These are phyloP conservation scores for Ogataea salicorniae DNA, from an alignment of 805 yeast species.

Conservation along the genomic window DNA sequence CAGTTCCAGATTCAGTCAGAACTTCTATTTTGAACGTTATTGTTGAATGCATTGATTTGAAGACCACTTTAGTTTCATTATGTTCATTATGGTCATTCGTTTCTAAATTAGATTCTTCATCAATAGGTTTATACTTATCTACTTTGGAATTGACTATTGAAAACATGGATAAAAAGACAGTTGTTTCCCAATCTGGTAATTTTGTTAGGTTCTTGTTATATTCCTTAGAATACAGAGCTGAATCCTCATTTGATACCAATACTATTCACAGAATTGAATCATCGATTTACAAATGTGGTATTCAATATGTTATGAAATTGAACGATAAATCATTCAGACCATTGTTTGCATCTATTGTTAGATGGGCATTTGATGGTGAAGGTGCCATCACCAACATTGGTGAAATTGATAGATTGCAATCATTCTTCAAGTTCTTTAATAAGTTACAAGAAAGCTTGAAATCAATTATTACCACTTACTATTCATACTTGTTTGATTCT, in stretches of 20 bases:
- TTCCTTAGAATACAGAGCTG: constrained; percentile 67
- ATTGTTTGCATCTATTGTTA: constrained; percentile 73
- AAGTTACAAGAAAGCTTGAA: constrained; percentile 77
- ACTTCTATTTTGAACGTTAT: constrained; percentile 56
- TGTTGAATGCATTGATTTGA: constrained; percentile 63
- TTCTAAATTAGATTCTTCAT: constrained; percentile 33
- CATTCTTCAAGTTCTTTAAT: constrained; percentile 83
- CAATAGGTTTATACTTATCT: constrained; percentile 67
- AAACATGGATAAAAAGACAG: constrained; percentile 64
- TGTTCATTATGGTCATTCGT: constrained; percentile 56
- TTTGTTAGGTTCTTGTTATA: constrained; percentile 66
- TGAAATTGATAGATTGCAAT: constrained; percentile 53
- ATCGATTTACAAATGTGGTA: constrained; percentile 65
- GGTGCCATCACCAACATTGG: constrained; percentile 47
- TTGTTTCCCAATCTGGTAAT: constrained; percentile 60
- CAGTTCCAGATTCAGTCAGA: constrained; percentile 56
- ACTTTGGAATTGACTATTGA: constrained; percentile 64
- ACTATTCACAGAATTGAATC: constrained; percentile 79
- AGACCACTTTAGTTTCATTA: constrained; percentile 56
- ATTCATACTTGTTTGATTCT: constrained; percentile 78
- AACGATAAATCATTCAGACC: constrained; percentile 95
- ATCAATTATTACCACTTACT: constrained; percentile 85
- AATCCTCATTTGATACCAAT: constrained; percentile 56
- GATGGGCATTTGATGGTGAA: constrained; percentile 91
- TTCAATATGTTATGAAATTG: constrained; percentile 78